These are phyloP conservation scores for Orobanche coerulescens DNA, from an alignment of 257 asterid species.

Conservation along the genomic window DNA sequence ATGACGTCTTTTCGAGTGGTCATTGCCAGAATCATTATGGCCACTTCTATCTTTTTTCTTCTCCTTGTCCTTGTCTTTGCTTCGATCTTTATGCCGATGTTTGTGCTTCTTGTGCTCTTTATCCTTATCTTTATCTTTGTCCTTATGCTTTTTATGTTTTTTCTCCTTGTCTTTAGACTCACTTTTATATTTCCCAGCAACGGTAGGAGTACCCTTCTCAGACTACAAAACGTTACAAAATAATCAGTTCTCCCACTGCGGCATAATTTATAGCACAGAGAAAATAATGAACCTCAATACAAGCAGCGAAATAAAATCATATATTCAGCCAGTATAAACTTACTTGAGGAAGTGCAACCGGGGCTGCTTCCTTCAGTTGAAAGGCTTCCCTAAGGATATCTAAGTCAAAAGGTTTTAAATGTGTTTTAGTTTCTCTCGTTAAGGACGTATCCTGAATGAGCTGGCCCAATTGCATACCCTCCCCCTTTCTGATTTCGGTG, in stretches of 20 bases:
- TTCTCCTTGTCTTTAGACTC: slow-evolving; percentile 89
- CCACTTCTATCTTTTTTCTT: slow-evolving; percentile 75
- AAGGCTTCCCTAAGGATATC: slow-evolving; percentile 76
- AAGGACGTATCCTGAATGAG: slow-evolving; percentile 57
- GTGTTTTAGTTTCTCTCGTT: slow-evolving; percentile 54
- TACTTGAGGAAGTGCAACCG: slow-evolving; percentile 69
- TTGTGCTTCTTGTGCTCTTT: slow-evolving; percentile 91
- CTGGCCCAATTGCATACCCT: slow-evolving; percentile 89
- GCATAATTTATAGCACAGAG: background rate
- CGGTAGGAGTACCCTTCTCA: slow-evolving; percentile 86
- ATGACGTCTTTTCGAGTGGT: slow-evolving; percentile 69
- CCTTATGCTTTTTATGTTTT: slow-evolving; percentile 88
- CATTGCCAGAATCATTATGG: slow-evolving; percentile 79
- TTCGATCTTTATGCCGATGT: slow-evolving; percentile 93
- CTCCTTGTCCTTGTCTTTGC: slow-evolving; percentile 94
- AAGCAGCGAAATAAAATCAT: slow-evolving; percentile 18
- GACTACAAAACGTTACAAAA: slow-evolving; percentile 45
- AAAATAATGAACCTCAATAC: slow-evolving; percentile 14
- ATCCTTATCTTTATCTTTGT: slow-evolving; percentile 63
- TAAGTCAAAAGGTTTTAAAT: slow-evolving; percentile 71
- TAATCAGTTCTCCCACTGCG: slow-evolving; percentile 19
- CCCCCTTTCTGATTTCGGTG: slow-evolving; percentile 88
- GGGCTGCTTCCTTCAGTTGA: slow-evolving; percentile 78
- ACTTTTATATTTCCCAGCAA: slow-evolving; percentile 68
- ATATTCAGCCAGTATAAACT: slow-evolving; percentile 31